Evolutionary conservation across 495 filamentous ascomycete species (phyloP).

Genomic region (Friedmanniomyces simplex): DNA sequence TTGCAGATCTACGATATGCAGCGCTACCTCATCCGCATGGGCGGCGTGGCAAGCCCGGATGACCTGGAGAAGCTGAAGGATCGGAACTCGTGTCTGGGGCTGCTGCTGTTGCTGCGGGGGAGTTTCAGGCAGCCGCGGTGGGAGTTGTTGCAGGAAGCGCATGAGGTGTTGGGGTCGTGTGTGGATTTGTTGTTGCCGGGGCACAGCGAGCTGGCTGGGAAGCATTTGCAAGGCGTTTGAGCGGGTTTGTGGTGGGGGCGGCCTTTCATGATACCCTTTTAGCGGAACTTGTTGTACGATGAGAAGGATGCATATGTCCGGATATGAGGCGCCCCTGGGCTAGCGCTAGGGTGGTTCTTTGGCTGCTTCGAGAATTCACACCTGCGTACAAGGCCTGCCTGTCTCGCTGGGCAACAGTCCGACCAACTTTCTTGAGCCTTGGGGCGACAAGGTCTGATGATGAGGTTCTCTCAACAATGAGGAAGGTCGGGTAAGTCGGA

Average conservation of each 20-base stretch:
- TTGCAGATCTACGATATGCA: constrained; percentile 72
- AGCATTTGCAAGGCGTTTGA: constrained; percentile 4
- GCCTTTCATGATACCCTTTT: constrained; percentile 13
- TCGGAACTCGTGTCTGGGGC: constrained; percentile 70
- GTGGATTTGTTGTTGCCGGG: constrained; percentile 46
- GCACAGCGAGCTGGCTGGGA: constrained; percentile 5
- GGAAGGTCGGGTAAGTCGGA: too few relatives aligned
- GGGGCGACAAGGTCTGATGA: too few relatives aligned
- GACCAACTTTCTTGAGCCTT: too few relatives aligned
- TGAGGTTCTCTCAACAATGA: too few relatives aligned
- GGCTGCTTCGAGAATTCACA: too few relatives aligned
- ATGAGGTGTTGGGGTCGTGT: constrained; percentile 68
- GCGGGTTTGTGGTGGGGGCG: neutral
- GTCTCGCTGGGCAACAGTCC: too few relatives aligned
- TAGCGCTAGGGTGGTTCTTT: too few relatives aligned
- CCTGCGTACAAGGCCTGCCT: too few relatives aligned
- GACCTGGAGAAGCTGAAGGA: constrained; percentile 66
- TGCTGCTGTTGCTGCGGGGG: constrained; percentile 72
- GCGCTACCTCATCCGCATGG: constrained; percentile 60
- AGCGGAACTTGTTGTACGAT: neutral
- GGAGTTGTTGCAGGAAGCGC: constrained; percentile 85
- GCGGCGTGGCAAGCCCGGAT: constrained; percentile 65
- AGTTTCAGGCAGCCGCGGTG: constrained; percentile 75
- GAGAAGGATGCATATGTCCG: constrained; percentile 1
- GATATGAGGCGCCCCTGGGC: too few relatives aligned